Base-by-base conservation (phyloP, 2,329 filamentous ascomycete species). In the Fusarium pininemorale region DNA sequence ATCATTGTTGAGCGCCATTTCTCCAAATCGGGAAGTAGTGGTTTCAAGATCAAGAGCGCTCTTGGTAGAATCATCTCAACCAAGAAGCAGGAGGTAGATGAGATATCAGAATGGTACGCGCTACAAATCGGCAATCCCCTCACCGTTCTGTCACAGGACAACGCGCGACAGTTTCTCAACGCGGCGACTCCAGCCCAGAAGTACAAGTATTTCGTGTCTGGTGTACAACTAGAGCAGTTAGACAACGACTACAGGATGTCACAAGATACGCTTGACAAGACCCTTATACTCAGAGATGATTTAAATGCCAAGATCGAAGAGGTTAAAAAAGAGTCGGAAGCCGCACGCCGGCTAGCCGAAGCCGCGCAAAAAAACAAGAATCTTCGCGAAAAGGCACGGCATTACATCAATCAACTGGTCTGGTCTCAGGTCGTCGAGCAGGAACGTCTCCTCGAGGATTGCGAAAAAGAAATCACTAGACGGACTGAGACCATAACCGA, bases 101-200 rank as follows among this genome's bases (percentile, higher is more conserved):
- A 98, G 74, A 96, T 99, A 54, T 92, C 94, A 47, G 96, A 99
- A 81, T 97, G 94, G 80, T 98, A 95, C 80, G 94, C 93, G 47
- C 86, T 99, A 47, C 96, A 98, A 81, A 94, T 99, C 65, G 96
- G 98, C 80, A 99, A 99, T 77, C 96, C 96, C 1, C 92, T 99
- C 85, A 98, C 97, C 68, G 93, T 98, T 12, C 87, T 99, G 24
- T 98, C 95, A 2, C 96, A 99, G 82, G 96, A 99, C 80, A 95
- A 95, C 82, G 96, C 96, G 16, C 91, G 96, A 16, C 93, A 97
- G 66, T 99, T 99, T 78, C 88, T 99, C 48, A 97, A 96, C 79
- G 90, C 92, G 41, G 96, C 96, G 18, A 93, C 91, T 6, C 90
- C 95, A 1, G 85, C 89, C 7, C 91, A 96, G 69, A 99, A 99